phyloP scores from a whole-genome alignment of 1,284 basidiomycete species.

The Rhodotorula mucilaginosa region DNA sequence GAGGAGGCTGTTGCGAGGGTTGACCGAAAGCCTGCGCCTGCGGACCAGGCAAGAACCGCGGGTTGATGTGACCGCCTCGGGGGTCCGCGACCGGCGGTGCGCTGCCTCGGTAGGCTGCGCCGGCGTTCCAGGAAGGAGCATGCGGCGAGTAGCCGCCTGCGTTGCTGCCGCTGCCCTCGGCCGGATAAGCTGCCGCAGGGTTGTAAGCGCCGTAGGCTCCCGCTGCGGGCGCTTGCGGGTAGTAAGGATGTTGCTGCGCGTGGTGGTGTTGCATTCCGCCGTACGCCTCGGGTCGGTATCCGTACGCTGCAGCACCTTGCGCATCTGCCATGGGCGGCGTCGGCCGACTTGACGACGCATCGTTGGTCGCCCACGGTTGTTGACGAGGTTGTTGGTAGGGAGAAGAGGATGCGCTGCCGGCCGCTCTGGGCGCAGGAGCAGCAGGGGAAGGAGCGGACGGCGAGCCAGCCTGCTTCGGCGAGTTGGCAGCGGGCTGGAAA shows the following conservation, averaged over 20 bases:
- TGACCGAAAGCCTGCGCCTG: conserved; percentile 3
- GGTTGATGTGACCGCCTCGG: conserved; percentile 36
- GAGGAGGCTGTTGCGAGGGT: conserved; percentile 11
- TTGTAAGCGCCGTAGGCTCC: not conserved
- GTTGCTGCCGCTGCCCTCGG: not conserved
- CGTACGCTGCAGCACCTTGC: not conserved
- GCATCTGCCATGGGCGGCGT: not conserved
- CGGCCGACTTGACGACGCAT: too few relatives aligned
- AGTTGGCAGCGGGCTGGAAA: not conserved
- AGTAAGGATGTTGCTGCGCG: not conserved
- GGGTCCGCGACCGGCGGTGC: conserved; percentile 3
- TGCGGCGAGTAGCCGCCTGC: conserved; percentile 20
- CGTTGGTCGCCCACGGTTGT: not conserved
- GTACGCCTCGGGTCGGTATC: not conserved
- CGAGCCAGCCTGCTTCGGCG: not conserved
- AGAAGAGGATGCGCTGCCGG: not conserved
- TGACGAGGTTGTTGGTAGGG: not conserved
- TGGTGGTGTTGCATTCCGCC: not conserved
- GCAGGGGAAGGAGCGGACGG: not conserved
- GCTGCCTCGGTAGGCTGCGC: not conserved
- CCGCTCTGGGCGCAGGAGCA: not conserved
- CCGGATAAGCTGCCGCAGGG: not conserved
- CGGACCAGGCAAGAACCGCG: conserved; percentile 23
- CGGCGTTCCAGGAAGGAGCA: conserved; percentile 2
- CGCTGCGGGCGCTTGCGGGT: not conserved